Conservation (phyloP, 208 protist genomes). For the Trichomonas vaginalis region DNA sequence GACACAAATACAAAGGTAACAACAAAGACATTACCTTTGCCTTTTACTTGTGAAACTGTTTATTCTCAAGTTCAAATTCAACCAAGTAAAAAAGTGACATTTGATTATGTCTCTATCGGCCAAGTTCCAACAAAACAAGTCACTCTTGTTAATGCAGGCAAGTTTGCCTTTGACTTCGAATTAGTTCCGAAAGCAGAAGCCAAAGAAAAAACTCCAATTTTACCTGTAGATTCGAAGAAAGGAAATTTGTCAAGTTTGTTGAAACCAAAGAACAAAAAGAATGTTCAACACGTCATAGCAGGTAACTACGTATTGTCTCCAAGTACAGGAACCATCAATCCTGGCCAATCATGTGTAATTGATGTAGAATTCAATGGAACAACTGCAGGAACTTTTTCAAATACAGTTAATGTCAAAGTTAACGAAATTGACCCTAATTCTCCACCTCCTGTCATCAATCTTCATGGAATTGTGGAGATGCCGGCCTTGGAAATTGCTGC, state of each 20-base stretch:
- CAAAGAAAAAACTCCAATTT: background rate
- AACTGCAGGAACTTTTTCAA: background rate
- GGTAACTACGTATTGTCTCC: background rate
- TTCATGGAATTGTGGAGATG: background rate
- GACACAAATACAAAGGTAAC: background rate
- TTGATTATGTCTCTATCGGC: background rate
- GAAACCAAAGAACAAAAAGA: background rate
- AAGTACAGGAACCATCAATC: background rate
- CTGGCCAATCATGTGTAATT: background rate
- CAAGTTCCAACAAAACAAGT: background rate
- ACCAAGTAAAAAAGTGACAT: background rate
- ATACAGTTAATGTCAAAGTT: background rate
- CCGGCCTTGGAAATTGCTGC: background rate
- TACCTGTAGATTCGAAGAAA: background rate
- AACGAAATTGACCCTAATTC: background rate
- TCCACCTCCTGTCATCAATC: background rate
- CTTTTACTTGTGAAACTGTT: background rate
- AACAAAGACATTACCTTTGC: background rate
- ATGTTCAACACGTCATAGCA: background rate
- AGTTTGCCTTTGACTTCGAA: background rate
- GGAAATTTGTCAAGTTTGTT: background rate
- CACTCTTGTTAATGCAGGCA: background rate
- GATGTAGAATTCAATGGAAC: background rate
- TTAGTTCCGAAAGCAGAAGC: background rate
- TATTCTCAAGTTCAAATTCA: background rate